Conservation (phyloP, 2,329 filamentous ascomycete species). For the Magnaporthiopsis incrustans region DNA sequence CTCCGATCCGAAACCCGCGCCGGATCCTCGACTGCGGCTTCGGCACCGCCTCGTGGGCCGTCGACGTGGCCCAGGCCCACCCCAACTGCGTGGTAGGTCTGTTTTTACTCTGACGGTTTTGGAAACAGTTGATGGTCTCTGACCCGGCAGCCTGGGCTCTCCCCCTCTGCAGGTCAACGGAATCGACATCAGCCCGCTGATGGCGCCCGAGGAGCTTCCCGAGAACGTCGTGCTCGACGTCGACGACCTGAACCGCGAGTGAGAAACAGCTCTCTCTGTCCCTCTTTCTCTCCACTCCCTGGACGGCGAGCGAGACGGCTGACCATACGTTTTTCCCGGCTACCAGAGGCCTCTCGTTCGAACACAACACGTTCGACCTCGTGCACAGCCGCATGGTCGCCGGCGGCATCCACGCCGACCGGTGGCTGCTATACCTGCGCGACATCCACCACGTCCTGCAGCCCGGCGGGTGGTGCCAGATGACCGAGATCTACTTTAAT, state of each 20-base stretch:
- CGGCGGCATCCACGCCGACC: conserved; percentile 60
- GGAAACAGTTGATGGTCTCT: background rate
- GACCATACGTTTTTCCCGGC: background rate
- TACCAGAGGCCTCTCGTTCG: conserved; percentile 54
- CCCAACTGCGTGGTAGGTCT: conserved; percentile 52
- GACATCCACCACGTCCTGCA: conserved; percentile 68
- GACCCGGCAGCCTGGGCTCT: conserved; percentile 1
- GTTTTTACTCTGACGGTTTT: background rate
- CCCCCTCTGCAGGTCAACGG: conserved; percentile 49
- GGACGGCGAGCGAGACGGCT: background rate
- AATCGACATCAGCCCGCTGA: conserved; percentile 64
- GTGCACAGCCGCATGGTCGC: conserved; percentile 70
- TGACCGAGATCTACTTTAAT: conserved; percentile 81
- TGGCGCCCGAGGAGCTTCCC: conserved; percentile 56
- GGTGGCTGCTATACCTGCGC: conserved; percentile 69
- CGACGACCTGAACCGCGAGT: conserved; percentile 62
- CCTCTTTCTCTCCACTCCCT: no score
- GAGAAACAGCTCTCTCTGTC: conserved; percentile 10
- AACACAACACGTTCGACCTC: conserved; percentile 67
- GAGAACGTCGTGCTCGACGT: conserved; percentile 64
- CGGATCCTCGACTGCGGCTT: conserved; percentile 66
- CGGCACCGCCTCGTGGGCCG: conserved; percentile 63
- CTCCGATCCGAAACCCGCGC: conserved; percentile 49
- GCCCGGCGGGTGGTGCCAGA: conserved; percentile 76
- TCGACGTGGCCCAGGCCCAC: conserved; percentile 56